Evolutionary conservation across 352 stramenopile species (phyloP).

Genomic region (Phytophthora pinifolia): DNA sequence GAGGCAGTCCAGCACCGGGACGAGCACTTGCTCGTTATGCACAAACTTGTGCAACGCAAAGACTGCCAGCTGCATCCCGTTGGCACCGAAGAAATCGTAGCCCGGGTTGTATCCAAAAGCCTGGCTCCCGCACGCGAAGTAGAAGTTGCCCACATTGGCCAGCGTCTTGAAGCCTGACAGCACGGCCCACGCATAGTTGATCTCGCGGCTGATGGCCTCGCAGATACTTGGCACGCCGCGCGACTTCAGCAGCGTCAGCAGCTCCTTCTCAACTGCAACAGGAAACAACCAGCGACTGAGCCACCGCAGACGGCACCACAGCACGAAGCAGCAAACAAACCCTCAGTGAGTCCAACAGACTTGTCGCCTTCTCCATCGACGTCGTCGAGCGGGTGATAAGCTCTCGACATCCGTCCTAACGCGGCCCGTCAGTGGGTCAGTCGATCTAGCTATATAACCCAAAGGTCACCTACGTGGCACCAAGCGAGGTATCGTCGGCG

Average conservation of each 20-base stretch:
- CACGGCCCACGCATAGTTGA: slow-evolving; percentile 77
- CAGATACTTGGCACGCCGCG: slow-evolving; percentile 67
- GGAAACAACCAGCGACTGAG: slow-evolving; percentile 9
- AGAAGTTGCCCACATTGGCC: slow-evolving; percentile 68
- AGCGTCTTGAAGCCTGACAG: slow-evolving; percentile 71
- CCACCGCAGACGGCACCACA: not conserved
- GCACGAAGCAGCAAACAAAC: slow-evolving; percentile 17
- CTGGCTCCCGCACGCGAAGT: slow-evolving; percentile 68
- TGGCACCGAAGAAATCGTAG: slow-evolving; percentile 59
- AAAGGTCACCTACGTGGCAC: slow-evolving; percentile 15
- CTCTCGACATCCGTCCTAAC: slow-evolving; percentile 18
- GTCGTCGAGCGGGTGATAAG: slow-evolving; percentile 35
- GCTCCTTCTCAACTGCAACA: slow-evolving; percentile 55
- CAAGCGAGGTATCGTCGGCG: slow-evolving; percentile 2
- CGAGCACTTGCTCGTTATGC: slow-evolving; percentile 65
- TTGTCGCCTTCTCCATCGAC: slow-evolving; percentile 3
- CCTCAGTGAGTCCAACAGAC: slow-evolving; percentile 39
- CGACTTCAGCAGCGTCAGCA: slow-evolving; percentile 61
- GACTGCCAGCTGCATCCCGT: slow-evolving; percentile 67
- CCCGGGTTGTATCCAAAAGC: slow-evolving; percentile 72
- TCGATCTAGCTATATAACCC: too few species aligned
- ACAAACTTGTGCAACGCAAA: slow-evolving; percentile 77
- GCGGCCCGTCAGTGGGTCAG: too few species aligned
- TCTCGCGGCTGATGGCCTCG: slow-evolving; percentile 71
- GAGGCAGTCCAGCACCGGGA: slow-evolving; percentile 66